phyloP scores from a whole-genome alignment of 352 stramenopile genomes.

The Blastocystis sp. region DNA sequence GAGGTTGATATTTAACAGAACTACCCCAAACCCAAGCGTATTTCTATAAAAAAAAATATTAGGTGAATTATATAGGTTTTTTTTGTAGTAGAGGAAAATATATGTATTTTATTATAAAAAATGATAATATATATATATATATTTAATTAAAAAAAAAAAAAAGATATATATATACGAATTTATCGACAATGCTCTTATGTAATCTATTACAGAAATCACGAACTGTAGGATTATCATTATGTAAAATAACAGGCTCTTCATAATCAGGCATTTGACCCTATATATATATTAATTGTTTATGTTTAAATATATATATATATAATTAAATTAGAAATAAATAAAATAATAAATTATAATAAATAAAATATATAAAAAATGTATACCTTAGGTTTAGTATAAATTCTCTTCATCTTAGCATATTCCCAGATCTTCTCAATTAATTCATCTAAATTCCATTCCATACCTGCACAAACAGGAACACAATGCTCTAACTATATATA shows the following conservation, averaged over 20 bases:
- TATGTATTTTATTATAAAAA: no score
- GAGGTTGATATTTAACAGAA: slow-evolving; percentile 88
- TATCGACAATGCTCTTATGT: slow-evolving; percentile 61
- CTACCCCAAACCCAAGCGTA: slow-evolving; percentile 89
- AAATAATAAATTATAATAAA: no score
- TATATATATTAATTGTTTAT: no score
- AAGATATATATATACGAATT: slow-evolving; percentile 58
- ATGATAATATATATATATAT: no score
- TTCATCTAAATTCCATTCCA: slow-evolving; percentile 91
- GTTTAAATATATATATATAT: no score
- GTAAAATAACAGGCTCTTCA: slow-evolving; percentile 83
- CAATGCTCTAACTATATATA: slow-evolving; percentile 77
- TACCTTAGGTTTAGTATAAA: slow-evolving; percentile 80
- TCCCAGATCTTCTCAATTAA: slow-evolving; percentile 87
- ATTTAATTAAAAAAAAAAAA: no score
- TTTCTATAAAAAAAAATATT: no score
- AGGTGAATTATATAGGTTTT: no score
- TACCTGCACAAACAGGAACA: slow-evolving; percentile 79
- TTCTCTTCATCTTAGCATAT: slow-evolving; percentile 84
- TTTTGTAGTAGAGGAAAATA: no score
- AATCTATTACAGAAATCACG: slow-evolving; percentile 82
- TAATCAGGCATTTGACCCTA: slow-evolving; percentile 81
- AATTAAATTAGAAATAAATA: no score
- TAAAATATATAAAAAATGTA: neutral
- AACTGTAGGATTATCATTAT: slow-evolving; percentile 73